Conservation (phyloP, 2,329 filamentous ascomycete species). For the Colletotrichum zoysiae region DNA sequence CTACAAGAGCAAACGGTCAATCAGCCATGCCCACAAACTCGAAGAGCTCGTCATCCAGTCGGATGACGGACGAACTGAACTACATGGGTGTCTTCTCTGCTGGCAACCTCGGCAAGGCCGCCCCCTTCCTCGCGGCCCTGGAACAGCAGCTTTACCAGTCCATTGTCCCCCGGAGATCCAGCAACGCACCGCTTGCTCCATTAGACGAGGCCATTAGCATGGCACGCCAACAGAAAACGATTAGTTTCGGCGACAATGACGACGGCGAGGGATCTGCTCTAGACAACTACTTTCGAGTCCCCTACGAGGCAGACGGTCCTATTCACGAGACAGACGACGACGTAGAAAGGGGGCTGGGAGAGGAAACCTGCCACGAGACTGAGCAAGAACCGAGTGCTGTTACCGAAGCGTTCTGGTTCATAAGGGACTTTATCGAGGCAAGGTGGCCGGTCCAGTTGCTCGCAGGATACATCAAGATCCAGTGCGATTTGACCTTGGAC, state of each 20-base stretch:
- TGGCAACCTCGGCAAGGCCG: constrained; percentile 9
- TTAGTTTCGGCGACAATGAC: neutral
- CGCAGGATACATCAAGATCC: constrained; percentile 31
- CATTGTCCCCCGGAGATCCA: neutral
- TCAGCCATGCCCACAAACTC: neutral
- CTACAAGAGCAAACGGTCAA: neutral
- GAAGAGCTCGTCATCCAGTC: neutral
- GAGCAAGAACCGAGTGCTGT: neutral
- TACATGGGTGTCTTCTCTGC: neutral
- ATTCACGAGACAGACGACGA: neutral
- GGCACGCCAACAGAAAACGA: neutral
- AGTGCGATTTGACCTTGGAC: constrained; percentile 31
- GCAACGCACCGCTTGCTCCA: neutral
- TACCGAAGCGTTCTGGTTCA: constrained; percentile 1
- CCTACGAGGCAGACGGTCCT: neutral
- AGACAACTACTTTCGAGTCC: neutral
- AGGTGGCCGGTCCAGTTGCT: constrained; percentile 14
- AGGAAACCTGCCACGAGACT: no score
- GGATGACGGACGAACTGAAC: neutral
- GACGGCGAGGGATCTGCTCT: neutral
- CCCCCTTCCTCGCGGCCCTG: constrained; percentile 6
- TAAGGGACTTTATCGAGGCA: neutral
- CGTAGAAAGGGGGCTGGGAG: no score
- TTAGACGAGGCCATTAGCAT: neutral
- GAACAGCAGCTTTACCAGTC: constrained; percentile 20